Base-by-base conservation (phyloP, 768 basidiomycete genomes). In the Mycena polygramma region DNA sequence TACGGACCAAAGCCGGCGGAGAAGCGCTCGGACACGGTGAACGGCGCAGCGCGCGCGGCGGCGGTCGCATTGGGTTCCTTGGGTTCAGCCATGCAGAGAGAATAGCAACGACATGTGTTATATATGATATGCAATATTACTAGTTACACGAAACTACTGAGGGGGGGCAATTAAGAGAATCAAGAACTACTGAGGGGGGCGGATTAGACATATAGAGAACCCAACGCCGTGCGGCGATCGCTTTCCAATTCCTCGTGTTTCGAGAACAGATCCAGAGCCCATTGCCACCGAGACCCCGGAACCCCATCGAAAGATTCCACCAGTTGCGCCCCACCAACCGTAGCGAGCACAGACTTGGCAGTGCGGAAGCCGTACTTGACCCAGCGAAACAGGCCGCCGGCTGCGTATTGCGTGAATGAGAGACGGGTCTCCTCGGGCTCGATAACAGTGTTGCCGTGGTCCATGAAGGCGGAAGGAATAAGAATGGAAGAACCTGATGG, bases 341-440 rank as follows among this genome's bases (percentile, higher is more conserved):
- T 45, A 0, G 63, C 63, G 6, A 64, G 26, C 10, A 64, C 10
- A 2, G 37, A 43, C 35, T 54, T 64, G 1, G 53, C 52, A 4
- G 68, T 43, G 15, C 46, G 37, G 24, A 61, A 72, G 66, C 76
- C 75, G 45, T 74, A 75, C 3, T 69, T 57, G 1, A 74, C 76
- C 70, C 73, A 76, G 0, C 76, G 68, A 46, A 75, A 67, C 0
- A 77, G 54, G 2, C 73, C 72, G 2, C 75, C 76, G 0, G 75
- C 73, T 1, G 66, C 62, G 61, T 75, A 77, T 43, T 76, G 75
- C 2, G 73, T 77, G 53, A 77, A 39, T 0, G 74, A 73, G 8
- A 48, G 57, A 1, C 73, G 64, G 2, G 70, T 71, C 13, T 68
- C 68, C n/a, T 67, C 68, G 1, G 57, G 49, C 22, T 57, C 26